Conservation (phyloP, 805 yeast genomes). For the Candida ascalaphidarum region DNA sequence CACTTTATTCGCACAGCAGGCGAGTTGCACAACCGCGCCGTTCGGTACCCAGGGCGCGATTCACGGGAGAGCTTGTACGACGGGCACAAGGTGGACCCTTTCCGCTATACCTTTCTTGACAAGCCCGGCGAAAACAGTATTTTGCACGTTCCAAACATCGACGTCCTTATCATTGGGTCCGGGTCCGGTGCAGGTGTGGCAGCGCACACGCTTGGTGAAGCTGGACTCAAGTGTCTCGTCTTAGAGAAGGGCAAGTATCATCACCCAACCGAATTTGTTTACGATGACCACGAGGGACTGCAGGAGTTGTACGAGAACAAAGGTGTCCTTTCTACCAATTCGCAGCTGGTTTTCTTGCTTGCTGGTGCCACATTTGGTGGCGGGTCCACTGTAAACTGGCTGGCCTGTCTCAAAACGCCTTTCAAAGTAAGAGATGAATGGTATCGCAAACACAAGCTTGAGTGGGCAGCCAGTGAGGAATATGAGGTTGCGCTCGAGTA, state of each 20-base stretch:
- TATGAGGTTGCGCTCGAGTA: conserved; percentile 38
- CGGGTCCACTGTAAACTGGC: conserved; percentile 52
- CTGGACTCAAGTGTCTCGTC: conserved; percentile 36
- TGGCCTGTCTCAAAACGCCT: conserved; percentile 42
- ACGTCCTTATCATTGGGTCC: conserved; percentile 42
- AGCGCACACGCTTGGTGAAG: conserved; percentile 35
- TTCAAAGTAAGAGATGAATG: conserved; percentile 44
- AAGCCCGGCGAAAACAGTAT: conserved; percentile 20
- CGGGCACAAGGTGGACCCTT: conserved; percentile 14
- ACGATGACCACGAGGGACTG: conserved; percentile 29
- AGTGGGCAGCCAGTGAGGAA: conserved; percentile 36
- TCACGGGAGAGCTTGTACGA: conserved; percentile 19
- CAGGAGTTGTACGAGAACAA: conserved; percentile 28
- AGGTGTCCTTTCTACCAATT: conserved; percentile 25
- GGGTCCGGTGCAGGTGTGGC: conserved; percentile 49
- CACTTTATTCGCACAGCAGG: conserved; percentile 20
- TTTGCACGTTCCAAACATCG: conserved; percentile 29
- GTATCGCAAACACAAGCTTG: conserved; percentile 36
- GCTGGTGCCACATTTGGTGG: conserved; percentile 54
- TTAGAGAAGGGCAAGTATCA: conserved; percentile 44
- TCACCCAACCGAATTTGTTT: conserved; percentile 22
- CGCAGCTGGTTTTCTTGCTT: conserved; percentile 26
- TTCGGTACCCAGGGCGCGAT: conserved; percentile 30
- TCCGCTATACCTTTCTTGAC: conserved; percentile 19
- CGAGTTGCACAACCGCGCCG: conserved; percentile 25